A percentile compares a stretch with the other conserved stretches of the same genome.
Evolutionary conservation across 31 red algal species (phyloP).

Genomic region (Pterothamnion heteromorphum): DNA sequence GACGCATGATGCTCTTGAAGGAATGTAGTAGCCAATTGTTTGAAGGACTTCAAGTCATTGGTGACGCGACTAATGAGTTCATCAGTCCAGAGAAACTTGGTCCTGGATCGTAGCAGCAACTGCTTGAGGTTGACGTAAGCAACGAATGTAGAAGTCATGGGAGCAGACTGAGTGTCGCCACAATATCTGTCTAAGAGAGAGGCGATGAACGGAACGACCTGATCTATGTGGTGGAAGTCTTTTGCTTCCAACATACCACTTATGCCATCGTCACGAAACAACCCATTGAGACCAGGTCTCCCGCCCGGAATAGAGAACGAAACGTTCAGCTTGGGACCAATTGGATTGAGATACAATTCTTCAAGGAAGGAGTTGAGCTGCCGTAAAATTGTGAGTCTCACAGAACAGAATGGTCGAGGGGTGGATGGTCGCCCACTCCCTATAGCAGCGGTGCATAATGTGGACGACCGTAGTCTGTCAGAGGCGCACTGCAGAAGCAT

Average conservation of each 20-base stretch:
- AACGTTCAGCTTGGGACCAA: neutral
- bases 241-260: too few species aligned
- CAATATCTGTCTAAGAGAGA: slow-evolving; percentile 46
- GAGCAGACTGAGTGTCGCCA: neutral
- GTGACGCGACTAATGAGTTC: neutral
- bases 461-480: slow-evolving; percentile 22
- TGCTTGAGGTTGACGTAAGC: neutral
- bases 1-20: neutral
- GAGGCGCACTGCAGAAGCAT: neutral
- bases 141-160: slow-evolving; percentile 12
- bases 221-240: neutral
- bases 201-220: slow-evolving; percentile 42
- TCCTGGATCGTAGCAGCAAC: neutral
- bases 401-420: neutral
- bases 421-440: too few species aligned
- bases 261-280: too few species aligned
- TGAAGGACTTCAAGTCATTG: slow-evolving; percentile 20
- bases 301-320: neutral
- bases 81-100: neutral
- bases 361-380: neutral
- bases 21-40: neutral
- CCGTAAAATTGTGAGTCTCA: neutral
- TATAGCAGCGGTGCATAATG: neutral
- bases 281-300: neutral
- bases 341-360: neutral